Percentiles rank a stretch among this genome's conserved stretches.
Conservation (phyloP, 345 rosid genomes). For the Draba incana region DNA sequence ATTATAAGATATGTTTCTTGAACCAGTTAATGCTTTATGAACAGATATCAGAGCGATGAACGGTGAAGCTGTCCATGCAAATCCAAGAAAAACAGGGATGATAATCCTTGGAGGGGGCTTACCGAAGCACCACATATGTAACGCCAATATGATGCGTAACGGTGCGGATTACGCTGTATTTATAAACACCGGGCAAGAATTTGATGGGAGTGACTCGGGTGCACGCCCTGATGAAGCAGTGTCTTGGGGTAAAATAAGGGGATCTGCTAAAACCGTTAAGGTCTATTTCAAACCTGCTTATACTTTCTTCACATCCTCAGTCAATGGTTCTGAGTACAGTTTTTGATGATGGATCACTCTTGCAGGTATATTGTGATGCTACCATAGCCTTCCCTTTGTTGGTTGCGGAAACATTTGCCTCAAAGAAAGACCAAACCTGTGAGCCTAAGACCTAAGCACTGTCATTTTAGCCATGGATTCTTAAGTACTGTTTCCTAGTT, state of each 20-base stretch:
- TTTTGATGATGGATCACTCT: constrained; percentile 9
- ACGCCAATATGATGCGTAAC: constrained; percentile 97
- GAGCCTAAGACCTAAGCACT: constrained; percentile 27
- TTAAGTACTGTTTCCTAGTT: background rate
- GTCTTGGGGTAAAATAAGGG: constrained; percentile 91
- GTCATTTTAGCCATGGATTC: background rate
- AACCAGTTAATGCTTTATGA: constrained; percentile 22
- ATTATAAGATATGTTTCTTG: background rate
- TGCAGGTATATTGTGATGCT: constrained; percentile 93
- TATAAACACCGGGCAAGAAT: constrained; percentile 92
- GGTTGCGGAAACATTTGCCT: constrained; percentile 92
- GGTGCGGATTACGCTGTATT: constrained; percentile 91
- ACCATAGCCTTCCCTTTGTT: constrained; percentile 91
- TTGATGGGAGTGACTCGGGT: constrained; percentile 97
- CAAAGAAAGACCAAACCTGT: constrained; percentile 41
- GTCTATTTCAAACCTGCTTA: constrained; percentile 41
- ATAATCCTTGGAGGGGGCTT: constrained; percentile 92
- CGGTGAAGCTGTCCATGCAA: constrained; percentile 81
- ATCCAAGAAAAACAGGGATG: constrained; percentile 82
- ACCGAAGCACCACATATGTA: constrained; percentile 96
- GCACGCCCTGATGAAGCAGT: constrained; percentile 96
- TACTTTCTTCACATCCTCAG: background rate
- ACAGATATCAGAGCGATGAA: constrained; percentile 84
- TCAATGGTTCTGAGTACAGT: constrained; percentile 4
- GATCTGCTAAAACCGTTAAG: constrained; percentile 87